Base-by-base conservation (phyloP, 305 asterid genomes). In the Fraxinus dipetala region DNA sequence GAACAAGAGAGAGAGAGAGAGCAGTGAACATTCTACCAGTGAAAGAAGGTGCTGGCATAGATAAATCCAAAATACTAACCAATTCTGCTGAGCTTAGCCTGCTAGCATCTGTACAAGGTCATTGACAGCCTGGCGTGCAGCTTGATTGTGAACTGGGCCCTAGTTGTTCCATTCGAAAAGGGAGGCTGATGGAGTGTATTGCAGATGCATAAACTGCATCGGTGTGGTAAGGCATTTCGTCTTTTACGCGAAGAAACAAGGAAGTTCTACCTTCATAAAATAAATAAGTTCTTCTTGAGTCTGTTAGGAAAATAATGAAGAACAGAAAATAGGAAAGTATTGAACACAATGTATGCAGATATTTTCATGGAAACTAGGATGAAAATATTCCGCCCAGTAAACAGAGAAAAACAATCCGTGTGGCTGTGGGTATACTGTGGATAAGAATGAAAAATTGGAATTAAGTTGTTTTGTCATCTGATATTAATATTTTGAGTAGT, bases 171-270 rank as follows among this genome's bases (percentile, higher is more conserved):
- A 95, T 91, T 87, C 94, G 86, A 86, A 93, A 92, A 81, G 99
- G 99, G 81, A 95, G 97, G 83, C 92, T 89, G 85, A 93, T 85
- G 76, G 98, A 91, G 88, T 93, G 97, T 78, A 95, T 84, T 40
- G 97, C 97, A 82, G 98, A 91, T 38, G 99, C 98, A 87, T 95
- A 94, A 87, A 93, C 88, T 78, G 99, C 97, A 86, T 96, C 92
- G 8, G 95, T 86, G 91, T 95, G 95, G 84, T 91, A 95, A 56
- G 88, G 89, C 84, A 92, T 93, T 72, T 84, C 83, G 74, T 95
- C 98, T 51, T 92, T 87, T 85, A 94, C 76, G 76, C 72, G 13
- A 48, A 95, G 94, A 84, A 87, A 82, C 88, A 87, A 90, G 75
- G 97, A 84, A 86, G 91, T 85, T 87, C 87, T 89, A 83, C 97